Evolutionary conservation across 139 green algal genomes (phyloP).

Genomic region (Deuterostichococcus epilithicus): DNA sequence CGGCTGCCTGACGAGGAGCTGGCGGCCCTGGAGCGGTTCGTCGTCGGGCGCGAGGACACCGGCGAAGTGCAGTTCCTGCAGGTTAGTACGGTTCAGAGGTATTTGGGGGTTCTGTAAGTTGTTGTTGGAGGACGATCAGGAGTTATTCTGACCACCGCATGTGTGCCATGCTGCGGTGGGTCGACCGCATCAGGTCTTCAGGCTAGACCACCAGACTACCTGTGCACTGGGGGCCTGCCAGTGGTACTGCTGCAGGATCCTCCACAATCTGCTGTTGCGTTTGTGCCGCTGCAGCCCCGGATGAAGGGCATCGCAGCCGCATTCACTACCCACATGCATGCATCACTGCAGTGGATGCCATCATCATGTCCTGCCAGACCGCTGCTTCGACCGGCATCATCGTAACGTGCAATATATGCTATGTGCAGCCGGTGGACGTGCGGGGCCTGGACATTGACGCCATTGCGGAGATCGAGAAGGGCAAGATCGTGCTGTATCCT

Average conservation of each 20-base stretch:
- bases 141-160: too few species aligned
- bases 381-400: not conserved
- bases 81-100: not conserved
- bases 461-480: constrained; percentile 23
- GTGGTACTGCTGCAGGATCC: too few species aligned
- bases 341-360: not conserved
- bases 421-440: constrained; percentile 28
- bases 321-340: too few species aligned
- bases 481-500: constrained; percentile 21
- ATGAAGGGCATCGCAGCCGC: too few species aligned
- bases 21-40: constrained; percentile 17
- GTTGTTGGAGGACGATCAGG: not conserved
- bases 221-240: too few species aligned
- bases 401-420: not conserved
- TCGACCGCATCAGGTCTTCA: too few species aligned
- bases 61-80: constrained; percentile 37
- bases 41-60: constrained; percentile 19
- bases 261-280: too few species aligned
- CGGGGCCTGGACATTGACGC: constrained; percentile 18
- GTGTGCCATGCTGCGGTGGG: too few species aligned
- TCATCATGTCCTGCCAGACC: not conserved
- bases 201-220: too few species aligned
- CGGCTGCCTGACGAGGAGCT: constrained; percentile 24
- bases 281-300: too few species aligned
- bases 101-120: not conserved